Conservation (phyloP, 768 basidiomycete genomes). For the Cystofilobasidium capitatum region DNA sequence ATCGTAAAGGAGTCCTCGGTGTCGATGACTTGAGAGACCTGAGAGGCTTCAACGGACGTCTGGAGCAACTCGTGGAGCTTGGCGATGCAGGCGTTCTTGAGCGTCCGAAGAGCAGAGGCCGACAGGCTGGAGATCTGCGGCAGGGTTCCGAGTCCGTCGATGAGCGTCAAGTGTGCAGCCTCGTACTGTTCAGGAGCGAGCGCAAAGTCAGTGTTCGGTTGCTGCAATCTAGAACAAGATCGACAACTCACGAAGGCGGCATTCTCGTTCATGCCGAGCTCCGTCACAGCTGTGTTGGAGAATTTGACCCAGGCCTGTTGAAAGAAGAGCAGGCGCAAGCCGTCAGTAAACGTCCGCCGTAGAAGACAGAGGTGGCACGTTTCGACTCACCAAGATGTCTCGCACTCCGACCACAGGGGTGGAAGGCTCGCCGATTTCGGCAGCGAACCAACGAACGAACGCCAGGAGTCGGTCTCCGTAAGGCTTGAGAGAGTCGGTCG, state of each 20-base stretch:
- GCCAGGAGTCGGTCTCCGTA: constrained; percentile 60
- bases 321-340: constrained; percentile 1
- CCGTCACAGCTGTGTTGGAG: constrained; percentile 52
- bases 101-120: constrained; percentile 48
- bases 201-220: constrained; percentile 17
- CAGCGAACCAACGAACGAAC: constrained; percentile 71
- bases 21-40: constrained; percentile 19
- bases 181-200: constrained; percentile 54
- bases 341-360: not conserved
- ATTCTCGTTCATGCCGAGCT: constrained; percentile 39
- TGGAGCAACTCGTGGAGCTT: constrained; percentile 49
- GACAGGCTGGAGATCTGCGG: constrained; percentile 63
- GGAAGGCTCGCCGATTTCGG: constrained; percentile 49
- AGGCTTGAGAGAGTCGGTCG: constrained; percentile 45
- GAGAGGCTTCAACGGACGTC: not conserved
- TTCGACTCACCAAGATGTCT: constrained; percentile 65
- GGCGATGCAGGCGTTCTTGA: constrained; percentile 52
- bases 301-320: constrained; percentile 85
- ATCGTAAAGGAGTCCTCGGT: constrained; percentile 46
- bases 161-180: constrained; percentile 80
- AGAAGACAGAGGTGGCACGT: not conserved
- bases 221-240: not conserved
- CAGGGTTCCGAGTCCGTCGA: constrained; percentile 77
- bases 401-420: constrained; percentile 62
- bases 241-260: constrained; percentile 58